Conservation (phyloP, 1,139 yeast species). For the Blastobotrys persicus region DNA sequence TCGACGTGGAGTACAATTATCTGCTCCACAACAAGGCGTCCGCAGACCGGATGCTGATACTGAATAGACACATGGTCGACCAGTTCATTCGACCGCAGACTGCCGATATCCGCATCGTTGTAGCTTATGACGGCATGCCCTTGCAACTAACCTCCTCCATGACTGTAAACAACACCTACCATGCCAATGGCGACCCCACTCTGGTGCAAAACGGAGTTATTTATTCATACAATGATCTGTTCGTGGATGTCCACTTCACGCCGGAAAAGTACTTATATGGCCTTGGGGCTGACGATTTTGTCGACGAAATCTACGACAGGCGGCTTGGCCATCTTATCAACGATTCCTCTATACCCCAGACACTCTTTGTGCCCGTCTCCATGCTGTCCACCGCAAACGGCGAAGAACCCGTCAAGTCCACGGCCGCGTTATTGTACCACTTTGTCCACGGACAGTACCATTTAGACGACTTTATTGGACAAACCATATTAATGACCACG, state of each 20-base stretch:
- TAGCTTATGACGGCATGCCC: too few species aligned
- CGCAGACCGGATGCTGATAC: constrained; percentile 39
- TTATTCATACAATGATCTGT: constrained; percentile 51
- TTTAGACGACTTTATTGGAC: constrained; percentile 24
- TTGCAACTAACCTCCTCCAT: too few species aligned
- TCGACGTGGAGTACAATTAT: constrained; percentile 49
- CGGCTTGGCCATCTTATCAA: constrained; percentile 57
- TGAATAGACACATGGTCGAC: constrained; percentile 39
- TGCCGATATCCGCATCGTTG: too few species aligned
- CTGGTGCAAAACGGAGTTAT: constrained; percentile 59
- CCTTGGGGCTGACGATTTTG: constrained; percentile 62
- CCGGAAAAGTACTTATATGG: constrained; percentile 75
- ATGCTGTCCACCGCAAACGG: constrained; percentile 36
- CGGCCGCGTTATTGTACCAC: constrained; percentile 55
- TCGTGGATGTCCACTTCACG: constrained; percentile 46
- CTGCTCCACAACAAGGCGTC: constrained; percentile 37
- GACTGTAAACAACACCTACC: too few species aligned
- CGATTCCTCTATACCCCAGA: constrained; percentile 49
- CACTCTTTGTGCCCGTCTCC: constrained; percentile 51
- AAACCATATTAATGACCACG: constrained; percentile 24
- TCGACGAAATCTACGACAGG: constrained; percentile 65
- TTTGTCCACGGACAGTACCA: constrained; percentile 54
- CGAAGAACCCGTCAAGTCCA: constrained; percentile 27
- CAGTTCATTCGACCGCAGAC: background rate
- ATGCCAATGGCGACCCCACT: constrained; percentile 40